phyloP scores from a whole-genome alignment of 176 grass and related monocot genomes.

The Triticum turgidum region DNA sequence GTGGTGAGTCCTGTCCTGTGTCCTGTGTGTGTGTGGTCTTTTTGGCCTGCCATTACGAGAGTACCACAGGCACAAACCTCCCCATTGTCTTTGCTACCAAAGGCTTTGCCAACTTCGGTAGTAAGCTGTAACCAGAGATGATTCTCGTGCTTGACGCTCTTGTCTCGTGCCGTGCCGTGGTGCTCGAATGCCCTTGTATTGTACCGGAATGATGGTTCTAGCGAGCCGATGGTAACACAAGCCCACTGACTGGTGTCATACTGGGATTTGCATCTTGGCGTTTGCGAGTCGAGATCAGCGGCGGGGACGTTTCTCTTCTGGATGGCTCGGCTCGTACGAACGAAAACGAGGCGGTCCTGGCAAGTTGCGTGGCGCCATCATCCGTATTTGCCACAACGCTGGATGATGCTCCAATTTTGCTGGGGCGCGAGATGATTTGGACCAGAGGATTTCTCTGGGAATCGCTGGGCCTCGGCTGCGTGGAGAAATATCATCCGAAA shows the following conservation, averaged over 20 bases:
- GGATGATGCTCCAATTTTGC: neutral
- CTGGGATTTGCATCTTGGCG: neutral
- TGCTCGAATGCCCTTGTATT: neutral
- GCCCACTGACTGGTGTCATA: neutral
- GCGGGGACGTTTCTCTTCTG: neutral
- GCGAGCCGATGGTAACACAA: neutral
- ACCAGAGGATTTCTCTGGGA: slow-evolving; percentile 7
- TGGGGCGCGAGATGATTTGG: neutral
- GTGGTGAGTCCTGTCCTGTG: neutral
- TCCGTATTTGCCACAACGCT: neutral
- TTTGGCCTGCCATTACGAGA: neutral
- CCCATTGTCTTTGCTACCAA: neutral
- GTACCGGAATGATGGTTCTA: neutral
- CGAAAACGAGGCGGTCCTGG: slow-evolving; percentile 32
- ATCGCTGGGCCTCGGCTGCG: neutral
- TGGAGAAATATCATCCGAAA: slow-evolving; percentile 8
- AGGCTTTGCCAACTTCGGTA: neutral
- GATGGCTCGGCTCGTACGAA: slow-evolving; percentile 14
- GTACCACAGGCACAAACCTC: too few species aligned
- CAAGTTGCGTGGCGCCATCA: neutral
- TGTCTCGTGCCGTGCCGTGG: neutral
- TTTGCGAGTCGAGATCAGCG: slow-evolving; percentile 1
- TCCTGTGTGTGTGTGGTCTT: neutral
- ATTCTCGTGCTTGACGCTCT: neutral
- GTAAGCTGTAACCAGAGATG: neutral